These are phyloP conservation scores for Cicer yamashitae DNA, from an alignment of 306 rosid genomes.

Conservation along the genomic window DNA sequence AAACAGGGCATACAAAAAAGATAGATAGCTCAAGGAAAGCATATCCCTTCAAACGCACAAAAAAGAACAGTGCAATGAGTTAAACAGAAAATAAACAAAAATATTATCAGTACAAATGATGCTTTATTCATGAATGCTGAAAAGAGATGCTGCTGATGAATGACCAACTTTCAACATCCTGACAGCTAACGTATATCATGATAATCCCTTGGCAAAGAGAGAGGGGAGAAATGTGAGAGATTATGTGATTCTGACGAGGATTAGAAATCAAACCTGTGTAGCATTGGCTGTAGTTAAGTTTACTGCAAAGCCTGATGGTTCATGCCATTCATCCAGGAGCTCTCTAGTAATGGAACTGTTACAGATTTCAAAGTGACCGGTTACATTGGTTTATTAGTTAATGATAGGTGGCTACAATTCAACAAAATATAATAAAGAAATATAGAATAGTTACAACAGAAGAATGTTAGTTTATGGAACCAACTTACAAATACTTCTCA, in stretches of 20 bases:
- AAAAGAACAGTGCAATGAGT: no score
- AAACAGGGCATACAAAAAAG: no score
- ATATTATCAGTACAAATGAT: no score
- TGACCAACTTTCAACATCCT: constrained; percentile 16
- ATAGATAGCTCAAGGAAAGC: constrained; percentile 46
- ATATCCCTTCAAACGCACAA: constrained; percentile 96
- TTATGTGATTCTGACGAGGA: constrained; percentile 6
- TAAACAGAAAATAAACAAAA: no score
- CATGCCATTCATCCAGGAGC: constrained; percentile 79
- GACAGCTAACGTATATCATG: not conserved
- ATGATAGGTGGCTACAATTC: not conserved
- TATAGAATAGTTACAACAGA: constrained; percentile 3
- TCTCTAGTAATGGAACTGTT: constrained; percentile 79
- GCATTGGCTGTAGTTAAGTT: constrained; percentile 97
- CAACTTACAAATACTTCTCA: not conserved
- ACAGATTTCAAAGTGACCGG: constrained; percentile 88
- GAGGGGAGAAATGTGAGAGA: not conserved
- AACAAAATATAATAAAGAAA: not conserved
- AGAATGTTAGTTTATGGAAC: constrained; percentile 26
- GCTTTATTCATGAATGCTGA: no score
- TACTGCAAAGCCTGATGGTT: constrained; percentile 82
- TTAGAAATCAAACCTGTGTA: constrained; percentile 70
- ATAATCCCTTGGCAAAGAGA: not conserved
- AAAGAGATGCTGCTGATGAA: constrained; percentile 22
- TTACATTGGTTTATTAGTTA: constrained; percentile 40